Percentiles rank a stretch among this genome's conserved stretches.
phyloP scores from a whole-genome alignment of 78 protist genomes.

The Salpingoeca rosetta region DNA sequence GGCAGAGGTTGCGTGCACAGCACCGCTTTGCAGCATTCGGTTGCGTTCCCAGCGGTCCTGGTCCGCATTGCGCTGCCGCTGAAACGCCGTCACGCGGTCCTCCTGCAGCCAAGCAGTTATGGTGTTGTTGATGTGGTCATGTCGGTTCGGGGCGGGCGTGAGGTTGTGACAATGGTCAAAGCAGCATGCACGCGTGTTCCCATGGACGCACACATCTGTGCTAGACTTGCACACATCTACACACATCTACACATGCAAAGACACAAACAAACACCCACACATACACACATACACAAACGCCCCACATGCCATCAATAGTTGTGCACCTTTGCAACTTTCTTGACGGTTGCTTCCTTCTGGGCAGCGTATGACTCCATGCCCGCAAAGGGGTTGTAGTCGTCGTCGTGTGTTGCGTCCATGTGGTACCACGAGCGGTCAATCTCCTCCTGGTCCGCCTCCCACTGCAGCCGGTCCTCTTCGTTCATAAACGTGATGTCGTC shows the following conservation, averaged over 20 bases:
- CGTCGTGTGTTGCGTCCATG: neutral
- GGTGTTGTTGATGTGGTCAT: too few relatives aligned
- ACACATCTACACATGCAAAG: too few relatives aligned
- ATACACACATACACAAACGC: too few relatives aligned
- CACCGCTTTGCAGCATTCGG: conserved; percentile 57
- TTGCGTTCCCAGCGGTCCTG: conserved; percentile 62
- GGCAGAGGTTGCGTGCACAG: conserved; percentile 31
- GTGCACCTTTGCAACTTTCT: neutral
- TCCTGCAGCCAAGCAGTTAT: neutral
- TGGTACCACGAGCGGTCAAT: conserved; percentile 29
- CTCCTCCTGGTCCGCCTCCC: conserved; percentile 21
- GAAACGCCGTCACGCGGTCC: neutral
- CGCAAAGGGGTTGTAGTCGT: conserved; percentile 2
- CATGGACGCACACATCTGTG: too few relatives aligned
- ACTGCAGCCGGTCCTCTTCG: conserved; percentile 4
- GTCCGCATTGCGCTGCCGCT: conserved; percentile 35
- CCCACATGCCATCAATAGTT: too few relatives aligned
- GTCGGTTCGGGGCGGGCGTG: neutral
- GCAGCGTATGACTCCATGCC: neutral
- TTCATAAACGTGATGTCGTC: neutral
- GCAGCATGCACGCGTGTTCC: neutral
- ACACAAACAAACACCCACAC: too few relatives aligned
- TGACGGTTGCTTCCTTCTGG: neutral
- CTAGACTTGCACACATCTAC: neutral
- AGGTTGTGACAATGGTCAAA: neutral